Percentiles rank a stretch among this genome's conserved stretches.
Conservation (phyloP, 1,284 basidiomycete genomes). For the Cutaneotrichosporon cutaneum region DNA sequence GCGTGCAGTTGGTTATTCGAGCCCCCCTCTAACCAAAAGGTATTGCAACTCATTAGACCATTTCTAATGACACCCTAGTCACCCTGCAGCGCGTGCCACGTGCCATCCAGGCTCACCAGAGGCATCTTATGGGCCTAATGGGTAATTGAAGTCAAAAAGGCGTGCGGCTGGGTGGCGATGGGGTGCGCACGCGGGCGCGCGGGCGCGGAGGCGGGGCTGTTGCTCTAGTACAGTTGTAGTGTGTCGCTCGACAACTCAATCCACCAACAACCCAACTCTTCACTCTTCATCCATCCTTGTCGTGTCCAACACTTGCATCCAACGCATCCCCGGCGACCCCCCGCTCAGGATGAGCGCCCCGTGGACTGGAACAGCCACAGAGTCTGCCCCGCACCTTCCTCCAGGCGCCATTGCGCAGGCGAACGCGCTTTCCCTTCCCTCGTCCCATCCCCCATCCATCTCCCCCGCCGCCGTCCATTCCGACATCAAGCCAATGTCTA, state of each 20-base stretch:
- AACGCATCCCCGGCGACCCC: not conserved
- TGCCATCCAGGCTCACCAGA: too few species aligned
- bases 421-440: conserved; percentile 13
- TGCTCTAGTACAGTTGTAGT: too few species aligned
- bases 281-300: conserved; percentile 5
- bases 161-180: not conserved
- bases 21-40: too few species aligned
- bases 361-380: conserved; percentile 9
- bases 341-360: conserved; percentile 10
- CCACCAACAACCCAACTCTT: not conserved
- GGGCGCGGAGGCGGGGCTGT: too few species aligned
- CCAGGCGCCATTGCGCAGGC: conserved; percentile 16
- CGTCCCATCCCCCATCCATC: not conserved
- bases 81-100: too few species aligned
- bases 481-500: conserved; percentile 14
- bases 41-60: too few species aligned
- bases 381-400: conserved; percentile 9
- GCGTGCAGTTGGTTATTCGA: not conserved
- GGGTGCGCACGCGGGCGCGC: not conserved
- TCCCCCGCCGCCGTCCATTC: not conserved
- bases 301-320: not conserved
- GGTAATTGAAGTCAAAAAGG: not conserved
- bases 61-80: too few species aligned
- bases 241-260: not conserved
- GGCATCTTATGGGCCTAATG: too few species aligned